These are phyloP conservation scores for Clitopilus hobsonii DNA, from an alignment of 768 basidiomycete genomes.

Conservation along the genomic window DNA sequence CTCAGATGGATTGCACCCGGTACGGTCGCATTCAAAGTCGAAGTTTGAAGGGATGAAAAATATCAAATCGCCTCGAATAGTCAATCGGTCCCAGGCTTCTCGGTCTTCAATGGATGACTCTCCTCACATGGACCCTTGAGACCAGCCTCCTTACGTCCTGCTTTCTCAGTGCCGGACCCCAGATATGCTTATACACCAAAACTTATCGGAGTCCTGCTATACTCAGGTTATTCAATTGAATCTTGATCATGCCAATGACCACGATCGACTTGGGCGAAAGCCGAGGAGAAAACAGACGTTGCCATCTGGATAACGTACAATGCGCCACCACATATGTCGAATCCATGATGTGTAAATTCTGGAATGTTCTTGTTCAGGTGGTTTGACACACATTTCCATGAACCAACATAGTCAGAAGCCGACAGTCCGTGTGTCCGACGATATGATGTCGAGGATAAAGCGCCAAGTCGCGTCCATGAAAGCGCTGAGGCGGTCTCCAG, in stretches of 20 bases:
- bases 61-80: not conserved
- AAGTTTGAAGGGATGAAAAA: not conserved
- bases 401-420: too few relatives aligned
- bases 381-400: too few relatives aligned
- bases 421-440: too few relatives aligned
- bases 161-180: too few relatives aligned
- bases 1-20: not conserved
- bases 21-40: not conserved
- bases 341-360: not conserved
- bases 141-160: not conserved
- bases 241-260: too few relatives aligned
- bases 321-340: not conserved
- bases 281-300: not conserved
- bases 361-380: too few relatives aligned
- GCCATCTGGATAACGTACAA: not conserved
- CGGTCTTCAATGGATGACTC: not conserved
- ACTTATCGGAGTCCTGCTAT: too few relatives aligned
- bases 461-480: not conserved
- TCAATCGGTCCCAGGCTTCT: not conserved
- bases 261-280: too few relatives aligned
- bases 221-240: not conserved
- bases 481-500: not conserved
- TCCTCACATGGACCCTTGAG: not conserved
- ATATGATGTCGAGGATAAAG: too few relatives aligned
- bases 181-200: too few relatives aligned